Evolutionary conservation across 345 rosid genomes (phyloP).

Genomic region (Eucalyptus lansdowneana): DNA sequence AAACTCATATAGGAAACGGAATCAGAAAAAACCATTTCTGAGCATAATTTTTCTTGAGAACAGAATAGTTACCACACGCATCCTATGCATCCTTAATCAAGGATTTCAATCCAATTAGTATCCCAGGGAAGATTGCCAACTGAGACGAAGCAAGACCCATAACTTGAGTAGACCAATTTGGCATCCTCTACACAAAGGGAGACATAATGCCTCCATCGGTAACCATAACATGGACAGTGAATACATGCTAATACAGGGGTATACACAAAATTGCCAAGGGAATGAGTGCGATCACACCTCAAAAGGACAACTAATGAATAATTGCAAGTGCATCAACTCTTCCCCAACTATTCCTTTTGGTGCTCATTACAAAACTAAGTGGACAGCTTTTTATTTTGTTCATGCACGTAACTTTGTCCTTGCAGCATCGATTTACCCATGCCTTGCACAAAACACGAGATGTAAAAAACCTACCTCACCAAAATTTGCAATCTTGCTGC

Average conservation of each 20-base stretch:
- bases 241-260: not conserved
- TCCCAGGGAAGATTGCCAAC: not conserved
- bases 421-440: not conserved
- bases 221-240: not conserved
- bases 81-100: not conserved
- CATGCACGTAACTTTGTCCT: not conserved
- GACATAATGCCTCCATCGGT: not conserved
- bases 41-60: no score
- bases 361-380: not conserved
- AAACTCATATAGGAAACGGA: no score
- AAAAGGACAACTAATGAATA: not conserved
- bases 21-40: no score
- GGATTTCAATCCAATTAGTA: not conserved
- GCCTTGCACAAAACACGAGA: not conserved
- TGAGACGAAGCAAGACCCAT: not conserved
- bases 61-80: no score
- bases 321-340: not conserved
- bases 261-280: not conserved
- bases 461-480: conserved; percentile 23
- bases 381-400: not conserved
- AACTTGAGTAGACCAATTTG: not conserved
- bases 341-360: not conserved
- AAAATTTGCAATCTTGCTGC: conserved; percentile 3
- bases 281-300: not conserved
- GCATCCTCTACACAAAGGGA: not conserved